Percentiles rank a stretch among this genome's conserved stretches.
phyloP scores from a whole-genome alignment of 2,329 filamentous ascomycete species.

The Chalara sp. region DNA sequence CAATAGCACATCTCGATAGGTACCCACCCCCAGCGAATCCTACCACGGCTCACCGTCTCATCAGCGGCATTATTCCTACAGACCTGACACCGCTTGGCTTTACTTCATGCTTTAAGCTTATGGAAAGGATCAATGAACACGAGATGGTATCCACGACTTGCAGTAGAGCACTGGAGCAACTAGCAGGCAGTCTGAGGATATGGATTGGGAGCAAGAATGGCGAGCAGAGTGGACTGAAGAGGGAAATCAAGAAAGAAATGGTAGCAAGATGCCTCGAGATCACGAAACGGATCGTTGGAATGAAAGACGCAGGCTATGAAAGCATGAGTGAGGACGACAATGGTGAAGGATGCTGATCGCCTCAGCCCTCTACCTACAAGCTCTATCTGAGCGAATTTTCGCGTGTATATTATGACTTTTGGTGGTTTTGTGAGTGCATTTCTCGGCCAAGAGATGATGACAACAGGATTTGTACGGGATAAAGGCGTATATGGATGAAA shows the following conservation, averaged over 20 bases:
- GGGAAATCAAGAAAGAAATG: slow-evolving; percentile 44
- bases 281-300: slow-evolving; percentile 50
- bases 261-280: slow-evolving; percentile 49
- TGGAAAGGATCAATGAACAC: slow-evolving; percentile 45
- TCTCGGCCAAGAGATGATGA: too few species aligned
- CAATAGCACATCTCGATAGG: slow-evolving; percentile 50
- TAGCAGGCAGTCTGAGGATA: slow-evolving; percentile 50
- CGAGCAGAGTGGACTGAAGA: slow-evolving; percentile 43
- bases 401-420: too few species aligned
- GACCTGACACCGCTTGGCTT: slow-evolving; percentile 46
- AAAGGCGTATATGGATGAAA: too few species aligned
- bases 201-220: slow-evolving; percentile 52
- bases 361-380: too few species aligned
- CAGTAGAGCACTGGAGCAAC: slow-evolving; percentile 43
- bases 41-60: slow-evolving; percentile 38
- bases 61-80: slow-evolving; percentile 42
- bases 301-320: slow-evolving; percentile 57
- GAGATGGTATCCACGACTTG: slow-evolving; percentile 40
- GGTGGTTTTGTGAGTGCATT: too few species aligned
- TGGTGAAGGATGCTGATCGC: slow-evolving; percentile 21
- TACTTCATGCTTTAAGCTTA: slow-evolving; percentile 50
- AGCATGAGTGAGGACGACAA: slow-evolving; percentile 42
- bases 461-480: too few species aligned
- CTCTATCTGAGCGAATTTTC: too few species aligned
- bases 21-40: slow-evolving; percentile 34